A percentile compares a stretch with the other conserved stretches of the same genome.
These are phyloP conservation scores for Penicillium palitans DNA, from an alignment of 2,329 filamentous ascomycete species.

Conservation along the genomic window DNA sequence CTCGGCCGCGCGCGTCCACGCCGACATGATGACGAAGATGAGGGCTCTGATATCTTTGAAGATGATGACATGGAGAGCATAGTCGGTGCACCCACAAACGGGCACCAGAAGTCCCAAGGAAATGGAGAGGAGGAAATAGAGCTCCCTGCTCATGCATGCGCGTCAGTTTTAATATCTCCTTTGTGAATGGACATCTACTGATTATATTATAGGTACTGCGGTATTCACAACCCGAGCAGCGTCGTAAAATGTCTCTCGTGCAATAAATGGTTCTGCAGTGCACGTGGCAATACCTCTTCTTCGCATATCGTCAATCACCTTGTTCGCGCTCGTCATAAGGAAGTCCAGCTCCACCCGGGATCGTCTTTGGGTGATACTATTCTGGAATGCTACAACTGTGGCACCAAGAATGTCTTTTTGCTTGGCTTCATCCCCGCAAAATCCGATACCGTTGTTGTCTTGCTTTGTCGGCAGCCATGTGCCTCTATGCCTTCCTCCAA, in stretches of 20 bases:
- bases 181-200: slow-evolving; percentile 20
- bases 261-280: slow-evolving; percentile 99
- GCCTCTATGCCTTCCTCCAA: slow-evolving; percentile 93
- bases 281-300: slow-evolving; percentile 91
- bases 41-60: slow-evolving; percentile 78
- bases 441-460: slow-evolving; percentile 95
- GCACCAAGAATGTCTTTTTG: slow-evolving; percentile 97
- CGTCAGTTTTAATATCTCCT: slow-evolving; percentile 59
- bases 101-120: slow-evolving; percentile 61
- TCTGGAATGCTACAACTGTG: slow-evolving; percentile 98
- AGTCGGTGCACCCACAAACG: slow-evolving; percentile 78
- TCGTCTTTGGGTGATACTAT: slow-evolving; percentile 94
- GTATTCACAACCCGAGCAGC: slow-evolving; percentile 91
- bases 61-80: slow-evolving; percentile 77
- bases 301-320: slow-evolving; percentile 99
- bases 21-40: slow-evolving; percentile 83
- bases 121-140: slow-evolving; percentile 80
- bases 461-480: slow-evolving; percentile 94
- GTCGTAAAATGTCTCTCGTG: slow-evolving; percentile 96
- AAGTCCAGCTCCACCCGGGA: slow-evolving; percentile 92
- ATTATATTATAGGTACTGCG: slow-evolving; percentile 70
- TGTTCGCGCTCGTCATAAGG: slow-evolving; percentile 95
- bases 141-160: slow-evolving; percentile 91
- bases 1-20: slow-evolving; percentile 65
- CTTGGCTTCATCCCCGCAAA: slow-evolving; percentile 98